phyloP scores from a whole-genome alignment of 108 stramenopile species.

The Skeletonema menzelii region DNA sequence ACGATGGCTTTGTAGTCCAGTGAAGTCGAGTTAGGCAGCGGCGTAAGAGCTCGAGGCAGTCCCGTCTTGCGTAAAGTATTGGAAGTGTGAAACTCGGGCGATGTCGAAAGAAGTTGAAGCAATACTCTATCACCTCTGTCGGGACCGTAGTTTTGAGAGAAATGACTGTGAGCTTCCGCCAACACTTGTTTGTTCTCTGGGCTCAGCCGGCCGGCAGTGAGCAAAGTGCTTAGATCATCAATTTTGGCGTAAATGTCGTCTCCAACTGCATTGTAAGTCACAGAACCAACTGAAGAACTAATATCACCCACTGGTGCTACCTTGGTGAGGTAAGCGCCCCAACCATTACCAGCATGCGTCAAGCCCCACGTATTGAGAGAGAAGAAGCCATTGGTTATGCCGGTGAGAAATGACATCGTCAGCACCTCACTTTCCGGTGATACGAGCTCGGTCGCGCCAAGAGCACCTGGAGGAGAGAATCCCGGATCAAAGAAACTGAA shows the following conservation, averaged over 20 bases:
- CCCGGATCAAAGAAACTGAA: constrained; percentile 55
- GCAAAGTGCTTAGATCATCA: constrained; percentile 20
- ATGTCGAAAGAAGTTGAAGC: not conserved
- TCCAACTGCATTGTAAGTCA: not conserved
- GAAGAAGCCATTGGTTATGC: constrained; percentile 25
- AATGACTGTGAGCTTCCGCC: constrained; percentile 1
- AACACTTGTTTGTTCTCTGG: not conserved
- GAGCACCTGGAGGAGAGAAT: constrained; percentile 28
- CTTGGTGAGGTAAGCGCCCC: constrained; percentile 1
- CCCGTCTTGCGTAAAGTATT: not conserved
- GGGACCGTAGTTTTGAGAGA: not conserved
- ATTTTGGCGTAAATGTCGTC: constrained; percentile 16
- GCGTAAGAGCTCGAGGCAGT: not conserved
- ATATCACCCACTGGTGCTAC: constrained; percentile 14
- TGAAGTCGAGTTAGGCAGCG: constrained; percentile 10
- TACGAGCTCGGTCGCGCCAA: constrained; percentile 32
- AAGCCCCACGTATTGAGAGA: constrained; percentile 24
- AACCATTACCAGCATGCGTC: constrained; percentile 5
- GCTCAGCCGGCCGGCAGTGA: constrained; percentile 34
- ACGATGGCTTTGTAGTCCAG: constrained; percentile 51
- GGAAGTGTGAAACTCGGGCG: constrained; percentile 35
- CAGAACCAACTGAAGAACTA: constrained; percentile 8
- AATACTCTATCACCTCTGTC: constrained; percentile 9
- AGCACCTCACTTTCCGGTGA: constrained; percentile 53
- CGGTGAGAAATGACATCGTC: constrained; percentile 19